Evolutionary conservation across 768 basidiomycete genomes (phyloP).

Genomic region (Leccinum disarticulatum): DNA sequence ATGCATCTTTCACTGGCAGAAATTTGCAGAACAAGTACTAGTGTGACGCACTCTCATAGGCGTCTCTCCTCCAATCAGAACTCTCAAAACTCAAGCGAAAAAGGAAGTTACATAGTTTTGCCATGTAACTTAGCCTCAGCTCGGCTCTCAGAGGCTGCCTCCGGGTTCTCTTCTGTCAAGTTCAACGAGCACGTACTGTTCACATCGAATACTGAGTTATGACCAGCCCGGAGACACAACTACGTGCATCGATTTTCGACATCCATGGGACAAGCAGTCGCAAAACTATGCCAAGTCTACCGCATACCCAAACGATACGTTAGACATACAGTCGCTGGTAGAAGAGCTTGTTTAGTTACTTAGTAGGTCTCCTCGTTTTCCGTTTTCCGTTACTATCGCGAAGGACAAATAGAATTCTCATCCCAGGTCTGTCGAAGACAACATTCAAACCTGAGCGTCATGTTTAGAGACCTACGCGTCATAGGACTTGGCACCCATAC

Average conservation of each 20-base stretch:
- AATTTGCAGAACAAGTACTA: no score
- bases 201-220: neutral
- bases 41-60: no score
- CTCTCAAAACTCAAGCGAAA: no score
- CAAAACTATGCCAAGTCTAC: neutral
- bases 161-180: no score
- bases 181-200: no score
- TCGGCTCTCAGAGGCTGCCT: no score
- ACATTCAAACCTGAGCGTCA: slow-evolving; percentile 40
- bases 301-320: neutral
- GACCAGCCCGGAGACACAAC: neutral
- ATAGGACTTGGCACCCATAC: slow-evolving; percentile 45
- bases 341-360: slow-evolving; percentile 3
- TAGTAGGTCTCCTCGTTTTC: no score
- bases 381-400: neutral
- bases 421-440: slow-evolving; percentile 35
- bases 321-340: slow-evolving; percentile 18
- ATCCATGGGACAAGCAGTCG: neutral
- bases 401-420: neutral
- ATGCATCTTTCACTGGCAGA: no score
- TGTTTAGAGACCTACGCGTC: slow-evolving; percentile 52
- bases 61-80: no score
- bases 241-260: neutral
- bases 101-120: no score
- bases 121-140: no score